Conservation (phyloP, 345 rosid species). For the Eutrema heterophyllum region DNA sequence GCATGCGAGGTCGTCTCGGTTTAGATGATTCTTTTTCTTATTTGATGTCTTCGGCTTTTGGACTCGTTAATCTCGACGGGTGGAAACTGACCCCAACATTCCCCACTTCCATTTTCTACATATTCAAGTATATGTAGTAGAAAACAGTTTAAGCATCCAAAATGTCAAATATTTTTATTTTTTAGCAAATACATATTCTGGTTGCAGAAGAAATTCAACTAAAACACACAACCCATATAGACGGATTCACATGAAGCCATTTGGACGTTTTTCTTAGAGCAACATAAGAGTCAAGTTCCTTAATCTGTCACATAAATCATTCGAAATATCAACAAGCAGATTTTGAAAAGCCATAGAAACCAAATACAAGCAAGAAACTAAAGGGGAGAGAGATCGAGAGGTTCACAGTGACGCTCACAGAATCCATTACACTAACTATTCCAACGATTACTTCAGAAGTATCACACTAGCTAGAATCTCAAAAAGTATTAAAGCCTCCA, state of each 20-base stretch:
- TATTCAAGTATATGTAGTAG: not conserved
- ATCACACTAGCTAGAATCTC: not conserved
- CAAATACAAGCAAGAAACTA: slow-evolving; percentile 9
- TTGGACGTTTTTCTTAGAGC: slow-evolving; percentile 33
- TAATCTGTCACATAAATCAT: too few species aligned
- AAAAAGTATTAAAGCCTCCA: not conserved
- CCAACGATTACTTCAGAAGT: not conserved
- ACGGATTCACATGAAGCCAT: slow-evolving; percentile 71
- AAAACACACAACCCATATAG: not conserved
- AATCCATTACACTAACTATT: not conserved
- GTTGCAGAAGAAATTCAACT: not conserved
- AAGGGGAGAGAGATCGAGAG: not conserved
- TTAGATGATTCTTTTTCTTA: too few species aligned
- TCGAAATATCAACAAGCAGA: not conserved
- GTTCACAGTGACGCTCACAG: not conserved
- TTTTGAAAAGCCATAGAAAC: not conserved
- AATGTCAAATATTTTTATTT: not conserved
- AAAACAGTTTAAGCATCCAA: not conserved
- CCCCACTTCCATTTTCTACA: too few species aligned
- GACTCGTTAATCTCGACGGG: too few species aligned
- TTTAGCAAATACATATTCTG: not conserved
- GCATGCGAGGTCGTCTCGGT: too few species aligned
- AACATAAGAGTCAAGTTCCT: too few species aligned
- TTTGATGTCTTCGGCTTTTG: too few species aligned
- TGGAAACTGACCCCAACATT: too few species aligned